phyloP scores from a whole-genome alignment of 352 stramenopile species.

The Pythium dissotocum region DNA sequence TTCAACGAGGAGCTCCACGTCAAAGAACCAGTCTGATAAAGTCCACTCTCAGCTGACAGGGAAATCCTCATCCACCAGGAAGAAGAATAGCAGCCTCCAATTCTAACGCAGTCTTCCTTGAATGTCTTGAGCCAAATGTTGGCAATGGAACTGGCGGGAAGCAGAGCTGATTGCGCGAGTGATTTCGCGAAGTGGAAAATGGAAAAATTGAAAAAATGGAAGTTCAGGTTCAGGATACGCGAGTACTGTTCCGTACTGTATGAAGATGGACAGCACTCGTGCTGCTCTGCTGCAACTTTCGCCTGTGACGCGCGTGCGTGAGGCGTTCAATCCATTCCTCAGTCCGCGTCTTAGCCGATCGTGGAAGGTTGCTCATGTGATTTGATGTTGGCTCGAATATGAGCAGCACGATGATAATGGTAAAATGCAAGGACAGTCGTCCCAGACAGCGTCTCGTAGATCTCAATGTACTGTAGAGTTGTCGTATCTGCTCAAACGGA shows the following conservation, averaged over 20 bases:
- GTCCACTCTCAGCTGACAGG: not conserved
- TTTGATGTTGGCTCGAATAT: too few relatives aligned
- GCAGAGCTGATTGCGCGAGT: not conserved
- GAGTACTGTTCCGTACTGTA: not conserved
- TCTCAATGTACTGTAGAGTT: too few relatives aligned
- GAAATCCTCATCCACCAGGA: not conserved
- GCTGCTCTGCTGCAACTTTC: constrained; percentile 4
- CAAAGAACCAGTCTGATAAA: not conserved
- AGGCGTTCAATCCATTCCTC: not conserved
- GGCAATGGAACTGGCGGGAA: not conserved
- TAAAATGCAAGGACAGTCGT: too few relatives aligned
- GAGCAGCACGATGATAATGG: too few relatives aligned
- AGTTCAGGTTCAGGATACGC: not conserved
- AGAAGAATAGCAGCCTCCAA: not conserved
- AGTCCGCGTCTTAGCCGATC: not conserved
- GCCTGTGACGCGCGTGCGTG: constrained; percentile 10
- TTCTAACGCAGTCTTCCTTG: not conserved
- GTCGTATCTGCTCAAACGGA: too few relatives aligned
- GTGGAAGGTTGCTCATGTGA: not conserved
- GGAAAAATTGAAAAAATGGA: not conserved
- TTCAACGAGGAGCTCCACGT: constrained; percentile 15
- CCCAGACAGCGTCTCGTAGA: too few relatives aligned
- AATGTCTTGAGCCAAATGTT: too few relatives aligned
- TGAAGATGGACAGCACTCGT: not conserved
- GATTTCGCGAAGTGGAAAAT: not conserved